Base-by-base conservation (phyloP, 78 protist species). In the Tieghemostelium lacteum region DNA sequence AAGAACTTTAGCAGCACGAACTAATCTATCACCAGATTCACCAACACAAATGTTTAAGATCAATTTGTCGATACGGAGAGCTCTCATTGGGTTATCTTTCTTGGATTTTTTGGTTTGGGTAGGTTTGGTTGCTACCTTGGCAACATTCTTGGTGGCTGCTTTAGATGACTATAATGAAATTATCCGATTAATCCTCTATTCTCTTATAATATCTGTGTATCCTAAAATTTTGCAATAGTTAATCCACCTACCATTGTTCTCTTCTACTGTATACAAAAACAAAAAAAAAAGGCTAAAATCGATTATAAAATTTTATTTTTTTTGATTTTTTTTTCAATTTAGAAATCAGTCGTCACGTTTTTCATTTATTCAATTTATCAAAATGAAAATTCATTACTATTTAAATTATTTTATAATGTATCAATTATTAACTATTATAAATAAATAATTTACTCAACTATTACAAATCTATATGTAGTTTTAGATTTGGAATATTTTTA, bases 1-100 rank as follows among this genome's bases (percentile, higher is more conserved):
- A n/a, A 99, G 96, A 34, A 99, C 99, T 96, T 97, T 97, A 36
- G 98, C 97, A 42, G 99, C 99, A 69, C 98, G 96, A 70, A 98
- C 97, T 39, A 99, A 95, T 28, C 98, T 66, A 72, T 99, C 99
- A 71, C 99, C 99, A 62, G 92, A 52, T 92, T 98, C 99, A 36
- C 99, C 99, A 39, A 98, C 99, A 73, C 97, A 96, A 70, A 97
- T 97, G 99, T 98, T 98, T 78, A 99, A 80, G 63, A 94, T 85
- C 34, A 99, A 98, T 96, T 99, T 98, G 57, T 93, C 98, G 73
- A 99, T 94, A 66, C 40, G 37, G 73, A 99, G 95, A 55, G 92
- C 88, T 64, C 86, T 65, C 99, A 97, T 98, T 69, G 85, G 89
- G 96, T 96, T 94, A 70, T 83, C 91, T 63, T 69, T 83, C 45